These are phyloP conservation scores for Trypanosomatidae sp. DNA, from an alignment of 208 protist species.

Conservation along the genomic window DNA sequence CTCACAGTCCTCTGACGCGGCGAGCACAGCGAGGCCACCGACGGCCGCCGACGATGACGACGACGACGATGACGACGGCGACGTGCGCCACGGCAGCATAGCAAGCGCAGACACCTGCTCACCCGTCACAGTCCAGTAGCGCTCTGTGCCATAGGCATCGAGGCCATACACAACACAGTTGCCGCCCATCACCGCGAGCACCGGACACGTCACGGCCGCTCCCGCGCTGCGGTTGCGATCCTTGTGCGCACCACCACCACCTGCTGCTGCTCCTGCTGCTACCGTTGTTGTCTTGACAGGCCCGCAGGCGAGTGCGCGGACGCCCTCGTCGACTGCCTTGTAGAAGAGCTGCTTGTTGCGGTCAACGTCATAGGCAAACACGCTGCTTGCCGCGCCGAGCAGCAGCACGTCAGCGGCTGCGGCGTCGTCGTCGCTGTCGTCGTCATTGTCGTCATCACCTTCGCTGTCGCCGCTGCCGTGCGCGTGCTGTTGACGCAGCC, in stretches of 20 bases:
- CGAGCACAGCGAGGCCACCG: conserved; percentile 42
- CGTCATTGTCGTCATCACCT: too few relatives aligned
- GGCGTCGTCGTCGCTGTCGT: conserved; percentile 2
- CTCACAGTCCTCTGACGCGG: conserved; percentile 90
- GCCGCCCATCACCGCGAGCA: conserved; percentile 83
- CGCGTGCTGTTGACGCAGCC: conserved; percentile 9
- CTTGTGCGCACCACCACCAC: neutral
- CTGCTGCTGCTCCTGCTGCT: conserved; percentile 1
- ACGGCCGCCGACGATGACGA: neutral
- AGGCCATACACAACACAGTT: conserved; percentile 93
- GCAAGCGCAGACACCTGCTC: conserved; percentile 85
- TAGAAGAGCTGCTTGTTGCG: conserved; percentile 89
- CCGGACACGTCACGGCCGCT: conserved; percentile 7
- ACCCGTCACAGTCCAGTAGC: conserved; percentile 91
- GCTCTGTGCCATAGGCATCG: conserved; percentile 75
- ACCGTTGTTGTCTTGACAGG: too few relatives aligned
- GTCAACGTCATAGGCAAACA: conserved; percentile 89
- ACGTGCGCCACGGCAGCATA: conserved; percentile 77
- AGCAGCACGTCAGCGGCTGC: conserved; percentile 52
- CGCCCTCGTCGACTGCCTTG: conserved; percentile 88
- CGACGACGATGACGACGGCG: neutral
- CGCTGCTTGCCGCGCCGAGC: conserved; percentile 74
- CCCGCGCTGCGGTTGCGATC: neutral
- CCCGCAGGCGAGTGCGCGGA: conserved; percentile 71
- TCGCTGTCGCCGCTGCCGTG: conserved; percentile 1